Percentiles rank a stretch among this genome's conserved stretches.
These are phyloP conservation scores for Aspergillus homomorphus DNA, from an alignment of 495 filamentous ascomycete species.

Conservation along the genomic window DNA sequence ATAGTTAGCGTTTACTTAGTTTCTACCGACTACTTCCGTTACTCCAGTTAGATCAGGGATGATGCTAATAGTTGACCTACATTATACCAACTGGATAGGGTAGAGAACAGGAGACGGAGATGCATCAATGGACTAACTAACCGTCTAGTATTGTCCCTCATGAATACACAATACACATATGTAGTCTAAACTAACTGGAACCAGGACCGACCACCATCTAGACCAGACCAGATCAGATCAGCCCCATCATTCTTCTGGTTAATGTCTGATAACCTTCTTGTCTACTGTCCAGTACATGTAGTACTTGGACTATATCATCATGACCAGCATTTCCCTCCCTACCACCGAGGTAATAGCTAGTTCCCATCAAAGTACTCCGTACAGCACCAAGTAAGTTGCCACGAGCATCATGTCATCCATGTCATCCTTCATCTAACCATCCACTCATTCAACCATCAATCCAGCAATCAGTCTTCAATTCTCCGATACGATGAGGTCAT, in stretches of 20 bases:
- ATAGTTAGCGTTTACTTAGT: neutral
- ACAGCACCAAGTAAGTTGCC: no score
- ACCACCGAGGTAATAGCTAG: neutral
- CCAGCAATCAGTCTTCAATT: no score
- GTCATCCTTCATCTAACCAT: no score
- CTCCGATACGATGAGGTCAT: neutral
- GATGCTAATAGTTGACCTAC: neutral
- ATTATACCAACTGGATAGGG: neutral
- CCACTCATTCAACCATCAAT: neutral
- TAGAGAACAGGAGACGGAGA: no score
- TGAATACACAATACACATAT: no score
- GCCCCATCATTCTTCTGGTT: no score
- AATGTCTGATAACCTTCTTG: no score
- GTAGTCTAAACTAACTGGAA: no score
- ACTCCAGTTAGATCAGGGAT: neutral
- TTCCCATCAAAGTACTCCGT: neutral
- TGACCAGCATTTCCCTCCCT: neutral
- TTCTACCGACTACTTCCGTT: neutral
- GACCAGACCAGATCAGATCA: neutral
- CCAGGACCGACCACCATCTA: neutral
- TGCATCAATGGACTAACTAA: no score
- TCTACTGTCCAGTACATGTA: no score
- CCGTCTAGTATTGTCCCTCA: no score
- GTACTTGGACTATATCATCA: neutral
- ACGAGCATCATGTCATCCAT: neutral